A percentile compares a stretch with the other conserved stretches of the same genome.
phyloP scores from a whole-genome alignment of 2,329 filamentous ascomycete species.

The Stachybotrys echinatus region DNA sequence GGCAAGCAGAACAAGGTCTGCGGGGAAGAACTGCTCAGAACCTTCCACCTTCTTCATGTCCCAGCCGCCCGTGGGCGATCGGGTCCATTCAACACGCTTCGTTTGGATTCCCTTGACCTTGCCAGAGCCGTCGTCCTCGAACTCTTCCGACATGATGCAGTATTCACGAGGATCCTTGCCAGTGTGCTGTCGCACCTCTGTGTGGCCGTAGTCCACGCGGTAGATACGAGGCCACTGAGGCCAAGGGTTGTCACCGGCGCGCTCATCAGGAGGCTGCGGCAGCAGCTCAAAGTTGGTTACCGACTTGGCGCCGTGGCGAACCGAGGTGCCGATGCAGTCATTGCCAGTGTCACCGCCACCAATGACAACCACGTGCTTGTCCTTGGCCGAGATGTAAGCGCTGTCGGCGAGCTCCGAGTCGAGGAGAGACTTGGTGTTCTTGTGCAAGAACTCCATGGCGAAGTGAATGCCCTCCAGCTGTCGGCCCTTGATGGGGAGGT shows the following conservation, averaged over 20 bases:
- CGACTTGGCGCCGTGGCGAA: constrained; percentile 91
- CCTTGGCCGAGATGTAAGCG: constrained; percentile 89
- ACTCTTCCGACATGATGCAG: constrained; percentile 98
- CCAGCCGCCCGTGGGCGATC: constrained; percentile 83
- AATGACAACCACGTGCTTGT: constrained; percentile 93
- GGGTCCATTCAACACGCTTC: constrained; percentile 92
- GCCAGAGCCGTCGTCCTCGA: constrained; percentile 82
- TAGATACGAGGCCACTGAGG: constrained; percentile 98
- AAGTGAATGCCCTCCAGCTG: constrained; percentile 88
- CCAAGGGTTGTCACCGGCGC: constrained; percentile 93
- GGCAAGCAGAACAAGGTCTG: constrained; percentile 86
- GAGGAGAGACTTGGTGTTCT: constrained; percentile 95
- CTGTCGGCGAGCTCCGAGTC: constrained; percentile 83
- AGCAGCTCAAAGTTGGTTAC: constrained; percentile 96
- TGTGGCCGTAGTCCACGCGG: constrained; percentile 96
- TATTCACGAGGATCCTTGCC: constrained; percentile 95
- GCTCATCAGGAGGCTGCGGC: constrained; percentile 85
- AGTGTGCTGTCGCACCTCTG: constrained; percentile 92
- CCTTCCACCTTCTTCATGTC: constrained; percentile 98
- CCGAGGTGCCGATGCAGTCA: constrained; percentile 94
- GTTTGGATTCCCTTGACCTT: constrained; percentile 95
- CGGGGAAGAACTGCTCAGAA: constrained; percentile 92
- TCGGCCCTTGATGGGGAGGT: constrained; percentile 85
- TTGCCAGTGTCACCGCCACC: constrained; percentile 97
- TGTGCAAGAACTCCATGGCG: constrained; percentile 95